Evolutionary conservation across 2,329 filamentous ascomycete species (phyloP).

Genomic region (Talaromyces verruculosus): DNA sequence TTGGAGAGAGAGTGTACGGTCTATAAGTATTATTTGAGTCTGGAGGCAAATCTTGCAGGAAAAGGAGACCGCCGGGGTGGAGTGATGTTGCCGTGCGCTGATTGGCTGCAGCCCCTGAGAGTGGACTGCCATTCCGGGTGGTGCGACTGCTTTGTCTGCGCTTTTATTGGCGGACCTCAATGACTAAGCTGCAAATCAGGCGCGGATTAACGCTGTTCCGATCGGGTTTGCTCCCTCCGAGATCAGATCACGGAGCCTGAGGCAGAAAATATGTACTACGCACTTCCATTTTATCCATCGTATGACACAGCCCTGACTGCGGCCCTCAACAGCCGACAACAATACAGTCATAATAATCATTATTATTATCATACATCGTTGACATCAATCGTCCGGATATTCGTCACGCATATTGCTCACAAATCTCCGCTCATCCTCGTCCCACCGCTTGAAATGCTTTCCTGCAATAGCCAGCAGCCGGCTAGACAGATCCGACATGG

Average conservation of each 20-base stretch:
- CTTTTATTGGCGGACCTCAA: neutral
- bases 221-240: neutral
- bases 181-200: constrained; percentile 8
- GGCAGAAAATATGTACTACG: neutral
- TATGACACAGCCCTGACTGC: neutral
- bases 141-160: neutral
- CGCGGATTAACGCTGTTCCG: constrained; percentile 2
- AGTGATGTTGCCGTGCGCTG: neutral
- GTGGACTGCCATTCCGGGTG: constrained; percentile 7
- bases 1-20: neutral
- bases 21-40: neutral
- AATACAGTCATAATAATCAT: neutral
- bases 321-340: neutral
- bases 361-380: neutral
- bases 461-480: constrained; percentile 68
- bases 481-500: constrained; percentile 53
- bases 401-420: constrained; percentile 80
- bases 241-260: neutral
- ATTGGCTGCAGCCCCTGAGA: constrained; percentile 14
- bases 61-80: constrained; percentile 16
- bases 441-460: constrained; percentile 85
- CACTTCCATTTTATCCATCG: neutral
- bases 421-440: constrained; percentile 65
- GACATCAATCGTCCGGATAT: constrained; percentile 74
- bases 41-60: constrained; percentile 19